A percentile compares a stretch with the other conserved stretches of the same genome.
Conservation (phyloP, 2,329 filamentous ascomycete genomes). For the Juglanconis juglandina region DNA sequence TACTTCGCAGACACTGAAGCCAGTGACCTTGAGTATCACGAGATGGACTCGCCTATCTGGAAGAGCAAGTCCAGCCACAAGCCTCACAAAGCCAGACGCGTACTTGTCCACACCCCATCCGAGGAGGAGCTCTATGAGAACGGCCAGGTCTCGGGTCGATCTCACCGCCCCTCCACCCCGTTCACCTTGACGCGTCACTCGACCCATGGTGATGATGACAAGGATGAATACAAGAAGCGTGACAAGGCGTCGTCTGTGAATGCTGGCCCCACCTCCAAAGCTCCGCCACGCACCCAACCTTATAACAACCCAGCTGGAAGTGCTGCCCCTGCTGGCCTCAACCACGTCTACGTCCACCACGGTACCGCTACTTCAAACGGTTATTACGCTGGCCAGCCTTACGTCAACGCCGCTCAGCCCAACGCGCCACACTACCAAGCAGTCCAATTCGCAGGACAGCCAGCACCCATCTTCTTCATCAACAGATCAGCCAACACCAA, state of each 20-base stretch:
- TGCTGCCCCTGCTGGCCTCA: conserved; percentile 13
- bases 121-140: conserved; percentile 8
- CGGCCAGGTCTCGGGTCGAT: background rate
- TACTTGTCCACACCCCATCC: conserved; percentile 6
- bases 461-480: background rate
- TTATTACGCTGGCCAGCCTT: background rate
- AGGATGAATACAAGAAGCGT: background rate
- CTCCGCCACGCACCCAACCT: background rate
- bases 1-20: conserved; percentile 7
- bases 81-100: background rate
- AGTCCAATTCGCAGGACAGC: conserved; percentile 3
- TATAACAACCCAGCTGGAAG: conserved; percentile 10
- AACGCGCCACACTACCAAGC: background rate
- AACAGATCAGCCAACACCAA: background rate
- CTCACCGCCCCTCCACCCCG: background rate
- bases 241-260: background rate
- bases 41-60: background rate
- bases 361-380: background rate
- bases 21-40: background rate
- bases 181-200: background rate
- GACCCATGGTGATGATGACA: background rate
- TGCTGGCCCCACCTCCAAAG: background rate
- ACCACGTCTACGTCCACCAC: conserved; percentile 21
- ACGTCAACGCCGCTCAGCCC: background rate
- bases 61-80: background rate